A percentile compares a stretch with the other conserved stretches of the same genome.
phyloP scores from a whole-genome alignment of 495 filamentous ascomycete species.

The Aspergillus carlsbadensis region DNA sequence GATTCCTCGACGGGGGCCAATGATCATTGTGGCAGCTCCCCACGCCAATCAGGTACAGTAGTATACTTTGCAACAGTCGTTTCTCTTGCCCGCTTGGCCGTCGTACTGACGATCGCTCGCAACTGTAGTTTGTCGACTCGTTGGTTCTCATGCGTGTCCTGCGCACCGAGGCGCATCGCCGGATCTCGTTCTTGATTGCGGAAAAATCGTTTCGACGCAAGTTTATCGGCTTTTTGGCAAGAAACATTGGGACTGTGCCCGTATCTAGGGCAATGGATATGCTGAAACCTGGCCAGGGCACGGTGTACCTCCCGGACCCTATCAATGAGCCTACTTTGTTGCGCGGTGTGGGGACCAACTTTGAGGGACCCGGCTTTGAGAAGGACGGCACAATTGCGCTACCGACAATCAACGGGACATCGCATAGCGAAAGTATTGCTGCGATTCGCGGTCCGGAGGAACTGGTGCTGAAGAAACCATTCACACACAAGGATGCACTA shows the following conservation, averaged over 20 bases:
- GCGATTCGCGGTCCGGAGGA: conserved; percentile 80
- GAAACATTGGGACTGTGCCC: conserved; percentile 78
- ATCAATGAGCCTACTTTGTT: conserved; percentile 80
- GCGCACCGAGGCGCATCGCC: conserved; percentile 78
- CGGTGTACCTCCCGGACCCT: conserved; percentile 89
- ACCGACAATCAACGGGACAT: conserved; percentile 74
- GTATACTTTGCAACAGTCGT: neutral
- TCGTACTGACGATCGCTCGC: neutral
- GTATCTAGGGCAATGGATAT: conserved; percentile 88
- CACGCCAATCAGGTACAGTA: conserved; percentile 89
- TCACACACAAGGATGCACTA: conserved; percentile 67
- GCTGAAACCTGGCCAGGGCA: conserved; percentile 74
- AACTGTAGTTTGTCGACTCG: conserved; percentile 81
- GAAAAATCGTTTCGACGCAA: conserved; percentile 87
- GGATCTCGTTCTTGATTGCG: conserved; percentile 88
- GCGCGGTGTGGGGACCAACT: conserved; percentile 83
- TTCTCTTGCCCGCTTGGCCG: neutral
- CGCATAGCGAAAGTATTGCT: conserved; percentile 75
- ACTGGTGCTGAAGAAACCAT: conserved; percentile 79
- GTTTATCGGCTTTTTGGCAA: conserved; percentile 81
- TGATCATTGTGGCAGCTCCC: conserved; percentile 96
- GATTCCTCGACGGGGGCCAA: conserved; percentile 79
- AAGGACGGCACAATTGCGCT: conserved; percentile 82
- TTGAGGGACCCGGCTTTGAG: conserved; percentile 68
- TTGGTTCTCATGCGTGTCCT: conserved; percentile 90